Evolutionary conservation across 371 early-diverging fungal species (phyloP).

Genomic region (Actinomortierella ambigua): DNA sequence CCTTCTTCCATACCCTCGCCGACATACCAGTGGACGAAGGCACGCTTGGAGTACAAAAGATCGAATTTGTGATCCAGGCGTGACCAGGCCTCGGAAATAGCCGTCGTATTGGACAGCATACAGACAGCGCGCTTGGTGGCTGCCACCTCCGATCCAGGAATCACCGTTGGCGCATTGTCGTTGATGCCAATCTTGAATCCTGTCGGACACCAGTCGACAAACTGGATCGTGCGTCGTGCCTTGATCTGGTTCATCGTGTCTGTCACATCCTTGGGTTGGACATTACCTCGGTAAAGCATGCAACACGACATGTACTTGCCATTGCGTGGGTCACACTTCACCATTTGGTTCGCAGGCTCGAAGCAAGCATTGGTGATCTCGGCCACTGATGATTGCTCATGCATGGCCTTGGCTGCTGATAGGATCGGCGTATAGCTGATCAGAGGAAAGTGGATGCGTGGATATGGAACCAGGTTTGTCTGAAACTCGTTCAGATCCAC

Average conservation of each 20-base stretch:
- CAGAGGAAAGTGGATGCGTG: constrained; percentile 97
- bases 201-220: constrained; percentile 99
- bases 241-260: constrained; percentile 88
- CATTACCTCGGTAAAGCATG: constrained; percentile 94
- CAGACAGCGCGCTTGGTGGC: constrained; percentile 94
- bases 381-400: constrained; percentile 88
- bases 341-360: constrained; percentile 96
- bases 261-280: constrained; percentile 86
- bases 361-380: constrained; percentile 94
- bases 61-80: constrained; percentile 96
- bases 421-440: constrained; percentile 96
- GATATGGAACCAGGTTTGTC: constrained; percentile 98
- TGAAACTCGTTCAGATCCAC: constrained; percentile 98
- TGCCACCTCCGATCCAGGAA: constrained; percentile 92
- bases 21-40: constrained; percentile 99
- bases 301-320: constrained; percentile 98
- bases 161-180: constrained; percentile 86
- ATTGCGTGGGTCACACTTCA: constrained; percentile 92
- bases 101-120: constrained; percentile 96
- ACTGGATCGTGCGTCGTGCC: constrained; percentile 91
- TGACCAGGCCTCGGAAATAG: constrained; percentile 96
- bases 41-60: constrained; percentile 97
- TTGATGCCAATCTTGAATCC: constrained; percentile 99
- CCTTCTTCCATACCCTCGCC: constrained; percentile 99
- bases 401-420: constrained; percentile 88